phyloP scores from a whole-genome alignment of 2,329 filamentous ascomycete species.

The Decorospora gaudefroyi region DNA sequence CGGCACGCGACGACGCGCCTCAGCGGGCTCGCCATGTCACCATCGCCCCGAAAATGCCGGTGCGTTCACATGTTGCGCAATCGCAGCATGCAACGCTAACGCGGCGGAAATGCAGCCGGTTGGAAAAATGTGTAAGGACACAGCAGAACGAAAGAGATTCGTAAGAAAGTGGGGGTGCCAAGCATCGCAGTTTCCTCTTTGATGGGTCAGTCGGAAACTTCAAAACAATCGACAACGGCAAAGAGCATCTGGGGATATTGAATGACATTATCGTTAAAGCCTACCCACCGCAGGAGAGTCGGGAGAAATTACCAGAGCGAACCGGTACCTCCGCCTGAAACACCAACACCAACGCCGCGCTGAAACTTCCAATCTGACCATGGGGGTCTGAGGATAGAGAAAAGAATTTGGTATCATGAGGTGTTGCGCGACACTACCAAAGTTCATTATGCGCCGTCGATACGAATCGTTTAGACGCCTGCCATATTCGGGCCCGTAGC shows the following conservation, averaged over 20 bases:
- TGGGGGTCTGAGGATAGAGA: neutral
- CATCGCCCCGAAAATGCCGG: too few relatives aligned
- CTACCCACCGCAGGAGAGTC: neutral
- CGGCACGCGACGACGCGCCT: too few relatives aligned
- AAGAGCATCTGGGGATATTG: neutral
- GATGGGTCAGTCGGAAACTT: too few relatives aligned
- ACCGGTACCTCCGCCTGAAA: neutral
- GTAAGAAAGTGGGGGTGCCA: neutral
- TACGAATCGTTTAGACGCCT: slow-evolving; percentile 37
- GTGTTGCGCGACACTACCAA: too few relatives aligned
- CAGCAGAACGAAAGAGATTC: too few relatives aligned
- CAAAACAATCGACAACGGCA: neutral
- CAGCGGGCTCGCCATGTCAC: too few relatives aligned
- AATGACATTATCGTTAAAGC: slow-evolving; percentile 2
- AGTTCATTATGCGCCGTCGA: neutral
- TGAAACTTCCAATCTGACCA: slow-evolving; percentile 7
- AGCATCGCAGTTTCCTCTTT: neutral
- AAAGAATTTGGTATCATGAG: slow-evolving; percentile 11
- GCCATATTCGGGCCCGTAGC: slow-evolving; percentile 46
- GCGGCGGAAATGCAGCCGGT: too few relatives aligned
- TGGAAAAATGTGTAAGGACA: too few relatives aligned
- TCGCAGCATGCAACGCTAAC: too few relatives aligned
- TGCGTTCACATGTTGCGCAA: too few relatives aligned
- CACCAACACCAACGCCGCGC: slow-evolving; percentile 13
- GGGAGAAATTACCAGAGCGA: neutral